phyloP scores from a whole-genome alignment of 2,329 filamentous ascomycete genomes.

The Clonostachys rhizophaga region DNA sequence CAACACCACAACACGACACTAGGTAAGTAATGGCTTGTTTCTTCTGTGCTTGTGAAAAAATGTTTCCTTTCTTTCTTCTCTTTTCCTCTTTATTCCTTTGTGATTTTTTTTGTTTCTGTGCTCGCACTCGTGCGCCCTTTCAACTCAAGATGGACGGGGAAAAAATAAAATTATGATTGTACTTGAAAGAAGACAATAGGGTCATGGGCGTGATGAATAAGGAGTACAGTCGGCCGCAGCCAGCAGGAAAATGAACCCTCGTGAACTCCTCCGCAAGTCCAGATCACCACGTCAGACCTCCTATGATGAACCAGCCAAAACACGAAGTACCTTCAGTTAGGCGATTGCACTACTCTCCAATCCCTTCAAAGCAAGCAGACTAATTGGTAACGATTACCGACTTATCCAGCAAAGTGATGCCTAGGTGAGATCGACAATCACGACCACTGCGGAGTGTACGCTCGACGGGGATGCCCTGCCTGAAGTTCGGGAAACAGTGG shows the following conservation, averaged over 20 bases:
- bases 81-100: constrained; percentile 18
- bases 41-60: neutral
- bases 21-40: constrained; percentile 22
- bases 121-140: constrained; percentile 27
- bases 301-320: neutral
- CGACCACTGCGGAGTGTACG: too few species aligned
- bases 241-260: constrained; percentile 25
- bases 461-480: too few species aligned
- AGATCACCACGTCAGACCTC: constrained; percentile 4
- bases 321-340: too few species aligned
- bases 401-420: too few species aligned
- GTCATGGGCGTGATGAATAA: constrained; percentile 26
- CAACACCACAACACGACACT: constrained; percentile 8
- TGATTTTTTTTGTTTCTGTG: constrained; percentile 14
- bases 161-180: constrained; percentile 52
- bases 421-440: too few species aligned
- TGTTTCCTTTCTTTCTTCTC: constrained; percentile 13
- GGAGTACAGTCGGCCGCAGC: constrained; percentile 32
- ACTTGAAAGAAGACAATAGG: constrained; percentile 28
- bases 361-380: too few species aligned
- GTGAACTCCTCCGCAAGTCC: constrained; percentile 22
- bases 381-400: too few species aligned
- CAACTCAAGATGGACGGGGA: constrained; percentile 25
- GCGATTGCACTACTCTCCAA: too few species aligned
- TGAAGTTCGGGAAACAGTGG: too few species aligned